Evolutionary conservation across 2,329 filamentous ascomycete species (phyloP), one percentile per base, ranked within the genome.

Genomic region (Fusarium cyanostomum): DNA sequence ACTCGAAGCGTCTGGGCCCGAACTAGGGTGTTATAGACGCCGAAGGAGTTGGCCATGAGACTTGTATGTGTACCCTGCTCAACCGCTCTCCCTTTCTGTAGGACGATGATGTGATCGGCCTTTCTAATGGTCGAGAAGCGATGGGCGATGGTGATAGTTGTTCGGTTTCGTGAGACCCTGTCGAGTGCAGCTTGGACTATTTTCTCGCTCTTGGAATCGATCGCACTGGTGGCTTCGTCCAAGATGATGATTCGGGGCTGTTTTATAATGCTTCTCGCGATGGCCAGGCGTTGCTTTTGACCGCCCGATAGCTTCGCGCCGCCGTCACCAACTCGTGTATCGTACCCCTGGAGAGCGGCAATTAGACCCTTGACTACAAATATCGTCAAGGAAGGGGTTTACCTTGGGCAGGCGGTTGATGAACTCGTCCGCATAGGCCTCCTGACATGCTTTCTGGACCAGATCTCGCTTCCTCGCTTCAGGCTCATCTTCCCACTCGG

Each of bases 61-160:
- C 84, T 80, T 2, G 83, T 76, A 52, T 91, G 88, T 0, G 80
- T 85, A 0, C 88, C 89, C 67, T 87, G 76, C 71, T 91, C 88
- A 3, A 88, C 78, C 2, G 88, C 80, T 28, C 77, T 74, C 0
- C 89, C 89, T 38, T 84, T 79, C 5, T 84, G 79, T 64, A 91
- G 77, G 3, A 91, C 88, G 4, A 91, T 77, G 43, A 91, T 91
- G 51, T 85, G 83, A 59, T 91, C 84, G 0, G 89, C 88, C 49
- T 84, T 81, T 64, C 82, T 84, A 52, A 88, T 83, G 0, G 85
- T 88, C 0, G 83, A 83, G 3, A 89, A 76, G 1, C 86, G 78
- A 73, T 89, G 86, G 0, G 89, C 88, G 52, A 91, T 89, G 9
- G 86, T 82, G 52, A 92, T 85, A 0, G 88, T 89, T 0, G 89